Evolutionary conservation across 2,329 filamentous ascomycete genomes (phyloP).

Genomic region (Aaosphaeria pasadenensis): DNA sequence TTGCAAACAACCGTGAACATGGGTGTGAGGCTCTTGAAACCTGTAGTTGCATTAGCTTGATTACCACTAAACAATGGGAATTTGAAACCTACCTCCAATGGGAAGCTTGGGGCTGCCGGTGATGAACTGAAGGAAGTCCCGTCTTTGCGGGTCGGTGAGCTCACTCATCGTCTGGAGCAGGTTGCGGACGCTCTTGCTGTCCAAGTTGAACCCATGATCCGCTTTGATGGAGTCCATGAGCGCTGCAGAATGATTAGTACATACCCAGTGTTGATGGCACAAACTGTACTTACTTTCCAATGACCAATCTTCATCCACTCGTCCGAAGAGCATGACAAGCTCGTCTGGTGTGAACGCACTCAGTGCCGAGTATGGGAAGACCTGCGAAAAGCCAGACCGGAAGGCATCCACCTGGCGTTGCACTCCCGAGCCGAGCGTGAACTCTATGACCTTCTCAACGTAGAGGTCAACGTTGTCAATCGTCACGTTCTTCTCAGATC

Average conservation of each 20-base stretch:
- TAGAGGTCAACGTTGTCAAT: slow-evolving; percentile 91
- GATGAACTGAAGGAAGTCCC: slow-evolving; percentile 96
- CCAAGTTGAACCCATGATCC: slow-evolving; percentile 97
- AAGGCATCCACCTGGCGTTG: slow-evolving; percentile 89
- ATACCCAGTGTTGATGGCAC: slow-evolving; percentile 5
- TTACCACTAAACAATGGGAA: background rate
- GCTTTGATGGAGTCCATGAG: slow-evolving; percentile 98
- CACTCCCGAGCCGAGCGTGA: slow-evolving; percentile 87
- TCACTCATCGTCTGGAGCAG: slow-evolving; percentile 93
- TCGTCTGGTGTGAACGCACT: slow-evolving; percentile 94
- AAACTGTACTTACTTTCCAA: slow-evolving; percentile 75
- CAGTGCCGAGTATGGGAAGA: slow-evolving; percentile 91
- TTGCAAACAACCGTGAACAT: slow-evolving; percentile 99
- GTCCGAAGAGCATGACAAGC: slow-evolving; percentile 89
- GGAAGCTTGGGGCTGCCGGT: slow-evolving; percentile 97
- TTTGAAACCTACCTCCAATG: slow-evolving; percentile 74
- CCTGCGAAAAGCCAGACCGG: slow-evolving; percentile 84
- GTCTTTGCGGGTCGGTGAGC: slow-evolving; percentile 68
- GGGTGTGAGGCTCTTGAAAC: slow-evolving; percentile 93
- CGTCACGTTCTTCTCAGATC: slow-evolving; percentile 71
- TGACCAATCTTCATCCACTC: slow-evolving; percentile 93
- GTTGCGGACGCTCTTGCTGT: slow-evolving; percentile 93
- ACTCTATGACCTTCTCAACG: slow-evolving; percentile 83
- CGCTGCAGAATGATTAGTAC: slow-evolving; percentile 53
- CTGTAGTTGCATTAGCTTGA: slow-evolving; percentile 45